A percentile compares a stretch with the other conserved stretches of the same genome.
Conservation (phyloP, 1,284 basidiomycete species). For the Cryptococcus amylolentus region DNA sequence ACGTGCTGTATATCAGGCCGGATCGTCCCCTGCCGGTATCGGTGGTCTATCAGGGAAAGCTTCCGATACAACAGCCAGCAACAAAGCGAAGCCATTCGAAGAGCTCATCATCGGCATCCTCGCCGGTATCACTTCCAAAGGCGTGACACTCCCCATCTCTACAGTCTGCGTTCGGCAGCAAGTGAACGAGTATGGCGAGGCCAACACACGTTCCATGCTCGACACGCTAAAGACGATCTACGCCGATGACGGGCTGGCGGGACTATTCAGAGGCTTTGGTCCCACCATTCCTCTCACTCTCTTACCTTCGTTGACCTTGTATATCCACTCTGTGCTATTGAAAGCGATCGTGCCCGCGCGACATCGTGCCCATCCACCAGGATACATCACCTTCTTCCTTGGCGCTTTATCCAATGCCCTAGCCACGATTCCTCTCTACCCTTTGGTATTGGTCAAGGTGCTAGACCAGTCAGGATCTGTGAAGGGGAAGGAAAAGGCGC, state of each 20-base stretch:
- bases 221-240: conserved; percentile 20
- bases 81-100: conserved; percentile 22
- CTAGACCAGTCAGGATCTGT: conserved; percentile 27
- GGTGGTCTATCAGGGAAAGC: conserved; percentile 11
- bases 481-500: conserved; percentile 3
- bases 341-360: conserved; percentile 37
- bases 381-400: conserved; percentile 48
- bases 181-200: conserved; percentile 42
- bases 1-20: conserved; percentile 6
- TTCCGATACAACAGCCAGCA: conserved; percentile 1
- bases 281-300: conserved; percentile 30
- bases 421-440: conserved; percentile 45
- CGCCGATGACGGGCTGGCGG: conserved; percentile 26
- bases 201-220: conserved; percentile 9
- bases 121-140: conserved; percentile 50
- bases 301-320: conserved; percentile 46
- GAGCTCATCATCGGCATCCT: conserved; percentile 52
- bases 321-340: conserved; percentile 42
- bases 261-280: conserved; percentile 32
- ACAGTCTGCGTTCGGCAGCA: conserved; percentile 53
- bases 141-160: conserved; percentile 52
- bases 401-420: conserved; percentile 51
- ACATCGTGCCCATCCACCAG: conserved; percentile 39
- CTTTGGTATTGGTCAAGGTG: conserved; percentile 51
- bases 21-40: conserved; percentile 24